A percentile compares a stretch with the other conserved stretches of the same genome.
phyloP scores from a whole-genome alignment of 768 basidiomycete genomes.

The Termitomyces sp. region DNA sequence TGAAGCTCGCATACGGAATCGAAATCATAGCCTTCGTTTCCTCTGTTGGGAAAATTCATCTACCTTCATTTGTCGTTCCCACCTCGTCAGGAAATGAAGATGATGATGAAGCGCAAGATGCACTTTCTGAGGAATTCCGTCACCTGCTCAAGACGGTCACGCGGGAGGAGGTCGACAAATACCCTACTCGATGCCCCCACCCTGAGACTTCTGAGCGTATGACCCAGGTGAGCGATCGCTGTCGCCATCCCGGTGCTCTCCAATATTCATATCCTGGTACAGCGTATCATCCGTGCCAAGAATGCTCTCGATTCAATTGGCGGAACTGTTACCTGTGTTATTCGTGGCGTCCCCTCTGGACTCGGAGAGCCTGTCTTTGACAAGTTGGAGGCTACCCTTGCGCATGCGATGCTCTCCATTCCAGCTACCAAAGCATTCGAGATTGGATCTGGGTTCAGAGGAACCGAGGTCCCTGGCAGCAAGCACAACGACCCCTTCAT shows the following conservation, averaged over 20 bases:
- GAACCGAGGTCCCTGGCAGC: slow-evolving; percentile 90
- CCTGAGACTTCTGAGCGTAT: slow-evolving; percentile 84
- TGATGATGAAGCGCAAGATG: slow-evolving; percentile 68
- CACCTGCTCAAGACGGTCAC: slow-evolving; percentile 75
- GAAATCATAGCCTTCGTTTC: slow-evolving; percentile 98
- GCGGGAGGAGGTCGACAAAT: slow-evolving; percentile 84
- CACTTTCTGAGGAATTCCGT: slow-evolving; percentile 79
- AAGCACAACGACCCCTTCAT: slow-evolving; percentile 92
- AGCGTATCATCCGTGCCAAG: slow-evolving; percentile 95
- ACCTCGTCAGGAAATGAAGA: slow-evolving; percentile 40
- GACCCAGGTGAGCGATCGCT: slow-evolving; percentile 59
- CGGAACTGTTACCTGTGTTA: slow-evolving; percentile 96
- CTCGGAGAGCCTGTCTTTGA: slow-evolving; percentile 98
- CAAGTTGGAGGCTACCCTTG: slow-evolving; percentile 95
- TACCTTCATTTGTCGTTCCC: slow-evolving; percentile 53
- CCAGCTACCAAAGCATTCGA: slow-evolving; percentile 99
- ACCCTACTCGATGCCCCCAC: slow-evolving; percentile 88
- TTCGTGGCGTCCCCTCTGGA: slow-evolving; percentile 85
- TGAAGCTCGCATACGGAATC: slow-evolving; percentile 81
- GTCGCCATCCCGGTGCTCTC: neutral
- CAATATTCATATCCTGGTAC: neutral
- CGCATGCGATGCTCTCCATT: slow-evolving; percentile 98
- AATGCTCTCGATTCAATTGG: slow-evolving; percentile 91
- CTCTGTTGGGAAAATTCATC: slow-evolving; percentile 88
- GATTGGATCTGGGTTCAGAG: slow-evolving; percentile 94